Conservation (phyloP, 441 rosid species). For the Mallotus repandus region DNA sequence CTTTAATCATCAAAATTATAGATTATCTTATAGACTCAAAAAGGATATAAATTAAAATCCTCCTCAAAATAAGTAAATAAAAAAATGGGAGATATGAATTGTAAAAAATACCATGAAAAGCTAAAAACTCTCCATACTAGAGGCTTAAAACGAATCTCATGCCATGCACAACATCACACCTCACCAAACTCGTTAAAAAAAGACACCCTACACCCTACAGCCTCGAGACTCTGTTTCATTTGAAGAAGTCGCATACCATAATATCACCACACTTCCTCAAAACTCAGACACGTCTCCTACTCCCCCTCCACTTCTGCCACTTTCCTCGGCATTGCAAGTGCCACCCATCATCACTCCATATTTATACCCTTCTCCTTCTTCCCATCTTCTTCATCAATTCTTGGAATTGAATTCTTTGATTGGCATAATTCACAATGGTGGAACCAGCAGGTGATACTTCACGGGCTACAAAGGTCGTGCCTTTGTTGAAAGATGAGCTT, state of each 20-base stretch:
- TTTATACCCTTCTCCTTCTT: constrained; percentile 15
- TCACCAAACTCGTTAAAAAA: neutral
- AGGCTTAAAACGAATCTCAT: too few species aligned
- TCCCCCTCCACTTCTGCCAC: constrained; percentile 9
- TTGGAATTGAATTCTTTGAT: neutral
- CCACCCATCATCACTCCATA: neutral
- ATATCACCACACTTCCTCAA: neutral
- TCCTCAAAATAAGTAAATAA: too few species aligned
- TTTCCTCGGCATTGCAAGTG: constrained; percentile 23
- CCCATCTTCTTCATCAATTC: neutral
- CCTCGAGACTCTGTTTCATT: neutral
- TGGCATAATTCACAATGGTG: constrained; percentile 35
- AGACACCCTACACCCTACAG: neutral
- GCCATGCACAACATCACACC: too few species aligned
- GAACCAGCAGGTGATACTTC: constrained; percentile 49
- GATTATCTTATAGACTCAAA: too few species aligned
- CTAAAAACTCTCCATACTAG: too few species aligned
- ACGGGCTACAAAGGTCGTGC: constrained; percentile 30
- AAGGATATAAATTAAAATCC: too few species aligned
- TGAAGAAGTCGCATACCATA: constrained; percentile 29
- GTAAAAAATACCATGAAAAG: too few species aligned
- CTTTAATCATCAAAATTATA: too few species aligned
- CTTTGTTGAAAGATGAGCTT: constrained; percentile 71
- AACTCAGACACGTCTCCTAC: constrained; percentile 18
- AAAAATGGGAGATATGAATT: too few species aligned